A percentile compares a stretch with the other conserved stretches of the same genome.
phyloP scores from a whole-genome alignment of 306 rosid genomes.

The Potentilla sterilis region DNA sequence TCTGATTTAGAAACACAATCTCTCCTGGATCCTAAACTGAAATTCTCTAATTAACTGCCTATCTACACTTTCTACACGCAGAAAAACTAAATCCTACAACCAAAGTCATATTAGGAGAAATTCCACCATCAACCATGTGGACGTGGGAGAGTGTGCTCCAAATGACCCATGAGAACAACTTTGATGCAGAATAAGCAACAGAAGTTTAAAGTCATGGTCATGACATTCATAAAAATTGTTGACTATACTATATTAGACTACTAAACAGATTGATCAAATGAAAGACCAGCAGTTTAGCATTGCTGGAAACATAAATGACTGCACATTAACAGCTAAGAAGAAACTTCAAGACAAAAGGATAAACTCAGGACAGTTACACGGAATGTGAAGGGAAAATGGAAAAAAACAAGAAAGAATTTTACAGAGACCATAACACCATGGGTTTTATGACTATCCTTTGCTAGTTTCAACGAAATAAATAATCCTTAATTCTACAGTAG shows the following conservation, averaged over 20 bases:
- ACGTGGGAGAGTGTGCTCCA: background rate
- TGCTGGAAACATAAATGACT: background rate
- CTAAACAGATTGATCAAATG: background rate
- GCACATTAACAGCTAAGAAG: background rate
- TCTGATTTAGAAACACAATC: background rate
- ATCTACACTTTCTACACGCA: background rate
- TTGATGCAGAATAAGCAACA: background rate
- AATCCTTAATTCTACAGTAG: background rate
- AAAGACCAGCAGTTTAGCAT: background rate
- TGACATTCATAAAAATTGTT: background rate
- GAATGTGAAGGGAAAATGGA: background rate
- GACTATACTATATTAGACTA: background rate
- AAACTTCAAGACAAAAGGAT: background rate
- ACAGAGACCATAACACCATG: background rate
- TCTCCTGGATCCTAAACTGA: conserved; percentile 2
- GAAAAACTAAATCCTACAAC: background rate
- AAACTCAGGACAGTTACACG: background rate
- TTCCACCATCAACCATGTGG: conserved; percentile 1
- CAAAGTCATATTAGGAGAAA: background rate
- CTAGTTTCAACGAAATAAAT: background rate
- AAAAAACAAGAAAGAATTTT: background rate
- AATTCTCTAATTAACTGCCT: background rate
- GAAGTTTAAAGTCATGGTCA: background rate
- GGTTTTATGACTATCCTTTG: background rate
- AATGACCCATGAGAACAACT: background rate